These are phyloP conservation scores for Curvularia lunata DNA, from an alignment of 2,329 filamentous ascomycete genomes.

Conservation along the genomic window DNA sequence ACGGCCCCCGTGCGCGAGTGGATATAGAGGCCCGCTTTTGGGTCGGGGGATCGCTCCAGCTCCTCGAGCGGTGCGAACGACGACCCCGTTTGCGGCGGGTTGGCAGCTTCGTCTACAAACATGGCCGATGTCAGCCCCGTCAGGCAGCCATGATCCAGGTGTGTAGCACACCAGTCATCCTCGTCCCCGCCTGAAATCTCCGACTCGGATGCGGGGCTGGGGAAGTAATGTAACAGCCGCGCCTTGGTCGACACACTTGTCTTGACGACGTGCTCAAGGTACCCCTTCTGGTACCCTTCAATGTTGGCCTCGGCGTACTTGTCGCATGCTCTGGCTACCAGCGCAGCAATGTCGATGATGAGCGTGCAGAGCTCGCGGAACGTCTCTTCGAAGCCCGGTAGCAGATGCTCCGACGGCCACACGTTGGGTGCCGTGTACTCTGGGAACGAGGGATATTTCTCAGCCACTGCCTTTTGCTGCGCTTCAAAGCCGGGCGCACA, in stretches of 20 bases:
- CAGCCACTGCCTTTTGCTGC: constrained; percentile 56
- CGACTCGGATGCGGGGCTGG: constrained; percentile 50
- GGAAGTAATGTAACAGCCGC: constrained; percentile 90
- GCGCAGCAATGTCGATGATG: constrained; percentile 86
- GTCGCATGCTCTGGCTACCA: constrained; percentile 92
- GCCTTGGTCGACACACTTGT: constrained; percentile 90
- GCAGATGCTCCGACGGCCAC: constrained; percentile 73
- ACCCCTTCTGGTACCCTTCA: constrained; percentile 74
- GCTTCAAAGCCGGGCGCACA: constrained; percentile 70
- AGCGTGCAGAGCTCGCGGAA: constrained; percentile 79
- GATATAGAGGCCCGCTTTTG: constrained; percentile 90
- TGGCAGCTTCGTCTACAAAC: constrained; percentile 81
- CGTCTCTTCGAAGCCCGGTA: constrained; percentile 77
- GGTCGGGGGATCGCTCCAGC: constrained; percentile 77
- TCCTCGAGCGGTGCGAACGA: constrained; percentile 66
- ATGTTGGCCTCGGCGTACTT: constrained; percentile 82
- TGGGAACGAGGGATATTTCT: constrained; percentile 70
- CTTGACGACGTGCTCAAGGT: constrained; percentile 85
- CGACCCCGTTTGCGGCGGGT: constrained; percentile 42
- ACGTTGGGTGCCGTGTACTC: constrained; percentile 91
- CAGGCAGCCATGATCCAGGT: constrained; percentile 90
- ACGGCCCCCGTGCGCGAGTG: constrained; percentile 80
- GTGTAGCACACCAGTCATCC: constrained; percentile 94
- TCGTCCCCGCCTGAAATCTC: constrained; percentile 55
- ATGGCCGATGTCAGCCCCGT: constrained; percentile 94